Conservation (phyloP, 352 stramenopile species). For the Phytopythium litorale region DNA sequence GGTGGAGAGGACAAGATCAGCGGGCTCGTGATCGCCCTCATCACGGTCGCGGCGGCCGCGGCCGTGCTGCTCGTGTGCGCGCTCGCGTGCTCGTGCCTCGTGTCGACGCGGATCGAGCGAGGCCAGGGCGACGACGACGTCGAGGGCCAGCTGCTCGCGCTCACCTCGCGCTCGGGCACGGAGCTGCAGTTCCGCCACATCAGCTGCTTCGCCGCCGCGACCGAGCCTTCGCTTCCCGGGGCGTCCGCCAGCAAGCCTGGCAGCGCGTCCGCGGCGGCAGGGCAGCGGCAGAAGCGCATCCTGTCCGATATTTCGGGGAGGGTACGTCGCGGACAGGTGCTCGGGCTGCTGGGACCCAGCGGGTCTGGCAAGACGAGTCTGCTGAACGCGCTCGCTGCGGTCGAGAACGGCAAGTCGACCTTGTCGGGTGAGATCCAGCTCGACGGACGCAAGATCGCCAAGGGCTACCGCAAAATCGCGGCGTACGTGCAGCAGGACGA, state of each 20-base stretch:
- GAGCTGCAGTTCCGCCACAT: slow-evolving; percentile 55
- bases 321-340: slow-evolving; percentile 51
- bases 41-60: slow-evolving; percentile 22
- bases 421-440: slow-evolving; percentile 59
- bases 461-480: slow-evolving; percentile 67
- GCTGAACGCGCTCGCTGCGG: slow-evolving; percentile 67
- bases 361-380: slow-evolving; percentile 84
- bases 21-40: slow-evolving; percentile 29
- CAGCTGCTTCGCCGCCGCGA: slow-evolving; percentile 35
- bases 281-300: slow-evolving; percentile 29
- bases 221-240: background rate
- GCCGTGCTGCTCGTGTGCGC: slow-evolving; percentile 25
- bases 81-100: slow-evolving; percentile 35
- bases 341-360: slow-evolving; percentile 70
- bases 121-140: slow-evolving; percentile 16
- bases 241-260: slow-evolving; percentile 5
- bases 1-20: slow-evolving; percentile 16
- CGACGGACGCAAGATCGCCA: slow-evolving; percentile 47
- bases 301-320: slow-evolving; percentile 56
- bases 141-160: slow-evolving; percentile 41
- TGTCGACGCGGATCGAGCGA: slow-evolving; percentile 21
- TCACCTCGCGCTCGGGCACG: slow-evolving; percentile 34
- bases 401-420: slow-evolving; percentile 56
- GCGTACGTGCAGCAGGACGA: slow-evolving; percentile 90
- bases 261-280: background rate